phyloP scores from a whole-genome alignment of 2,329 filamentous ascomycete genomes.

The Ceratocystis lukuohia region DNA sequence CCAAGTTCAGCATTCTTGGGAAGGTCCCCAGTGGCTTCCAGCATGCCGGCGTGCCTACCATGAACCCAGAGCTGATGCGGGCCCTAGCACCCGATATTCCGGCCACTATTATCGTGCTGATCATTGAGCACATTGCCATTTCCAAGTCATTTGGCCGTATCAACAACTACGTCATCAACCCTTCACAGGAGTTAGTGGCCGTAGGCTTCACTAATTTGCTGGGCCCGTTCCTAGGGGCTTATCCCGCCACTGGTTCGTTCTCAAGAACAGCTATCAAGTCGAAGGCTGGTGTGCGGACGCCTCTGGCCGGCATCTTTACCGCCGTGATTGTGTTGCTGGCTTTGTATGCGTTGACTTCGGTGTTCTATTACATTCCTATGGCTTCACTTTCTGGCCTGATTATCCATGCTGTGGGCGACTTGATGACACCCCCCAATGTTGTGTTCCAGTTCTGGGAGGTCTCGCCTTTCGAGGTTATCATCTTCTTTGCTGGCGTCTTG shows the following conservation, averaged over 20 bases:
- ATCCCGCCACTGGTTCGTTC: constrained; percentile 89
- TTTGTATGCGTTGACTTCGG: constrained; percentile 72
- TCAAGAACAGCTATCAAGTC: constrained; percentile 94
- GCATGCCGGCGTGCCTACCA: constrained; percentile 56
- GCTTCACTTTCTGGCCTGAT: constrained; percentile 76
- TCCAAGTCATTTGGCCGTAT: constrained; percentile 92
- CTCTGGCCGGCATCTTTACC: constrained; percentile 80
- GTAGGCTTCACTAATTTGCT: constrained; percentile 85
- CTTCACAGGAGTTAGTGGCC: constrained; percentile 89
- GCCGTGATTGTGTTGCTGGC: constrained; percentile 74
- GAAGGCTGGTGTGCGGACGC: constrained; percentile 86
- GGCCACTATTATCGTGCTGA: constrained; percentile 77
- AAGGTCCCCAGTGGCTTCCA: constrained; percentile 57
- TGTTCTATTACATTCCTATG: constrained; percentile 89
- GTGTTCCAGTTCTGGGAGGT: constrained; percentile 94
- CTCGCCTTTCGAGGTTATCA: constrained; percentile 75
- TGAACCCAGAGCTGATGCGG: constrained; percentile 53
- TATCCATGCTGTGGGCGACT: constrained; percentile 85
- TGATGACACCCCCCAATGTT: constrained; percentile 81
- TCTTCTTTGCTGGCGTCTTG: constrained; percentile 87
- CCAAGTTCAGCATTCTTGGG: constrained; percentile 51
- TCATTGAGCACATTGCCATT: constrained; percentile 95
- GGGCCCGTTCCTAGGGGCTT: constrained; percentile 73
- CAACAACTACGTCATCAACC: constrained; percentile 92
- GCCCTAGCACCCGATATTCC: constrained; percentile 62